Base-by-base conservation (phyloP, 1,284 basidiomycete species). In the Ceratobasidium papillatum region DNA sequence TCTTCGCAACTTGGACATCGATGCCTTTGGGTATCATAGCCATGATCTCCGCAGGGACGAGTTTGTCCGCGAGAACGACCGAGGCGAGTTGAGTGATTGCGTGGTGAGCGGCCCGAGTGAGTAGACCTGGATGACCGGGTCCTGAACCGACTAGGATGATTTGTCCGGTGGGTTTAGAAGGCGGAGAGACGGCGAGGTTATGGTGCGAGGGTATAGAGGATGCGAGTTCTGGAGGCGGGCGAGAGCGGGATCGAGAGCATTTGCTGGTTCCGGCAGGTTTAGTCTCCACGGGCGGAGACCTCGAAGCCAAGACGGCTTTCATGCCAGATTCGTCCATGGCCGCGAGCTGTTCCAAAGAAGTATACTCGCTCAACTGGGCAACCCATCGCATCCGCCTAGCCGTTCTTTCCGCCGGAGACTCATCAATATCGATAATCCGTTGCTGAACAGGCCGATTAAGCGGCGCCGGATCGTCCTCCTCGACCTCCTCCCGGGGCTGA, bases 71-170 rank as follows among this genome's bases (percentile, higher is more conserved):
- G 3, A 99, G 88, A 25, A 99, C 92, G 45, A 98, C 84, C 77
- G 96, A 90, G 0, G 95, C 94, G 9, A 90, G 87, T 76, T 87
- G 87, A 1, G 92, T 94, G 59, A 99, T 87, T 0, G 93, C 90
- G 22, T 87, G 87, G 78, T 94, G 93, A 0, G 96, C 95, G 0
- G 96, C 92, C 8, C 94, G 84, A 0, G 97, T 99, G 59, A 99
- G 89, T 12, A 99, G 87, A 0, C 92, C 92, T 0, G 97, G 95
- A 78, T 98, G 96, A 3, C 97, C 97, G 0, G 97, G 95, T 0
- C 97, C 96, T 2, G 95, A 96, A 9, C 97, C 96, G 32, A 97
- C 91, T 5, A 99, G 90, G 66, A 95, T 86, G 74, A 98, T 96
- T 12, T 87, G 86, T 0, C 95, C 95, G 54, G 78, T 82, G 8